phyloP scores from a whole-genome alignment of 495 filamentous ascomycete species.

The Penicillium longicatenatum region DNA sequence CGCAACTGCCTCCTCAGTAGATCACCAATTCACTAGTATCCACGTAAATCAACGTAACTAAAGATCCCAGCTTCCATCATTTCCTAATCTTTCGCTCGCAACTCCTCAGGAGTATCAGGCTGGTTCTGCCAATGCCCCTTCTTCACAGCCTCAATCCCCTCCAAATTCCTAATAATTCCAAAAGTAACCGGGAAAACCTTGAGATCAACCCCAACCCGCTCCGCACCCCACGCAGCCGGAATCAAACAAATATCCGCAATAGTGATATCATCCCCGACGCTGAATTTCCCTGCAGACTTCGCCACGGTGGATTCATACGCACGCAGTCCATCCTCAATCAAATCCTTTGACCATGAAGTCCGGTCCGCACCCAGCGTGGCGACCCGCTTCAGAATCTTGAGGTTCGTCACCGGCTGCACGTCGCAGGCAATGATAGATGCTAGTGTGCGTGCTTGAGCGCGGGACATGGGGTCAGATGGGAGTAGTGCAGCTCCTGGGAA shows the following conservation, averaged over 20 bases:
- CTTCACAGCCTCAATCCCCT: constrained; percentile 38
- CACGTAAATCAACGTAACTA: background rate
- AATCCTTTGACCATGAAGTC: constrained; percentile 36
- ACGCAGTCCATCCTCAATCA: constrained; percentile 45
- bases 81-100: constrained; percentile 28
- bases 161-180: constrained; percentile 40
- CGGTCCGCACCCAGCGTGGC: constrained; percentile 40
- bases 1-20: too few species aligned
- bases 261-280: constrained; percentile 51
- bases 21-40: too few species aligned
- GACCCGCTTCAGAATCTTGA: constrained; percentile 46
- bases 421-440: constrained; percentile 51
- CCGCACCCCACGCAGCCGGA: constrained; percentile 53
- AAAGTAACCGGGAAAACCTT: constrained; percentile 37
- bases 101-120: constrained; percentile 51
- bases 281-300: constrained; percentile 43
- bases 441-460: constrained; percentile 46
- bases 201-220: constrained; percentile 51
- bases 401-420: constrained; percentile 53
- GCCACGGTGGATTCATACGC: constrained; percentile 48
- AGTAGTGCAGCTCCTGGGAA: constrained; percentile 40
- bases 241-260: constrained; percentile 56
- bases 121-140: constrained; percentile 50
- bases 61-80: too few species aligned
- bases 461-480: constrained; percentile 31